Evolutionary conservation across 371 early-diverging fungal species (phyloP).

Genomic region (Actinomortierella wolfii): DNA sequence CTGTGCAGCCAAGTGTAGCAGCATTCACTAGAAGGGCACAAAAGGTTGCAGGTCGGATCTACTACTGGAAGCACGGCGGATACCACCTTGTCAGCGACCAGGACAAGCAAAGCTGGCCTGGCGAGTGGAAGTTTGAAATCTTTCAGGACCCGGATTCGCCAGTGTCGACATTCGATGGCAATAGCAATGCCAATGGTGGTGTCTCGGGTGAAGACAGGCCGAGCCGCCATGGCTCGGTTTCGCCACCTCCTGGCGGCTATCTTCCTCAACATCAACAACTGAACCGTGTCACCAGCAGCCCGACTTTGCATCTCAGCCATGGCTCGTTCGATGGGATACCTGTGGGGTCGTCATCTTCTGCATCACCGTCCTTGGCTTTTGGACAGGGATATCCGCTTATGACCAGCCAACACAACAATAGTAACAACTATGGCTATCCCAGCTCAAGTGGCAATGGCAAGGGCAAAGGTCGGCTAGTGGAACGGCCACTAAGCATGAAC

Average conservation of each 20-base stretch:
- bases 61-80: constrained; percentile 33
- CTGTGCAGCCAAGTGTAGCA: constrained; percentile 21
- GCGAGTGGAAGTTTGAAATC: constrained; percentile 44
- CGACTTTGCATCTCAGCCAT: too few relatives aligned
- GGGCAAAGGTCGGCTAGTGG: constrained; percentile 24
- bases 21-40: constrained; percentile 39
- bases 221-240: too few relatives aligned
- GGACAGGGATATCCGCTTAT: too few relatives aligned
- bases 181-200: background rate
- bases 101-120: constrained; percentile 40
- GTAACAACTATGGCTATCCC: too few relatives aligned
- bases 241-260: background rate
- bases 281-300: constrained; percentile 1
- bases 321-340: too few relatives aligned
- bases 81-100: constrained; percentile 28
- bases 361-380: too few relatives aligned
- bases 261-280: background rate
- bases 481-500: constrained; percentile 19
- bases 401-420: too few relatives aligned
- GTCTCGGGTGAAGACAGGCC: background rate
- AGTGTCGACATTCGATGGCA: constrained; percentile 1
- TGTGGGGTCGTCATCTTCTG: too few relatives aligned
- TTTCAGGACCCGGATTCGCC: constrained; percentile 30
- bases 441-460: constrained; percentile 7
- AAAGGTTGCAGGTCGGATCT: constrained; percentile 31